Percentiles rank a stretch among this genome's conserved stretches.
phyloP scores from a whole-genome alignment of 2,329 filamentous ascomycete genomes.

The Penicillium occitanis region DNA sequence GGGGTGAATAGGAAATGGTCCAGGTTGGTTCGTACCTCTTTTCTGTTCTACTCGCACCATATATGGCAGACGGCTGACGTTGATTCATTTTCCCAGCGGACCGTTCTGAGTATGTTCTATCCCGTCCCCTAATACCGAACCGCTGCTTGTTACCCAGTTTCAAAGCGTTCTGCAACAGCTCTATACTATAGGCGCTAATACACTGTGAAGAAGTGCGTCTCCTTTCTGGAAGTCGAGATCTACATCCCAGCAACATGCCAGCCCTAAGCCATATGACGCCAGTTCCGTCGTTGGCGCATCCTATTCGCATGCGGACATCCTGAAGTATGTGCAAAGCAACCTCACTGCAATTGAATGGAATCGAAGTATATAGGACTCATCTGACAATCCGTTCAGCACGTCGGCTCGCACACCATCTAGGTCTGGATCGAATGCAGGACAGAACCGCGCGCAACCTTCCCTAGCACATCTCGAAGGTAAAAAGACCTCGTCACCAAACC shows the following conservation, averaged over 20 bases:
- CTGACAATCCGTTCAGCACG: constrained; percentile 5
- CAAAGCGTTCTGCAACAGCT: neutral
- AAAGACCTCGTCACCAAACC: constrained; percentile 57
- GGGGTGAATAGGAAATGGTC: constrained; percentile 81
- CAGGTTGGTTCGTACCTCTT: constrained; percentile 82
- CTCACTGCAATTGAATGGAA: constrained; percentile 4
- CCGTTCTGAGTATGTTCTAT: constrained; percentile 39
- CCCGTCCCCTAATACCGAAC: neutral
- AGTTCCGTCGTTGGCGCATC: constrained; percentile 85
- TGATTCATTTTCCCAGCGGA: constrained; percentile 31
- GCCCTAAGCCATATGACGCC: constrained; percentile 60
- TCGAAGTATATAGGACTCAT: neutral
- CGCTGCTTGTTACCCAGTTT: neutral
- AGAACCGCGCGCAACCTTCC: constrained; percentile 52
- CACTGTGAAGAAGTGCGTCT: constrained; percentile 63
- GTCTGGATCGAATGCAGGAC: constrained; percentile 56
- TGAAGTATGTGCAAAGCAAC: constrained; percentile 65
- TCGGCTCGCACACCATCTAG: constrained; percentile 69
- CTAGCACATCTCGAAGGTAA: constrained; percentile 46
- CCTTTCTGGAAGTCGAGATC: constrained; percentile 77
- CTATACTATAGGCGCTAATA: constrained; percentile 24
- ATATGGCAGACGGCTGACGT: constrained; percentile 27
- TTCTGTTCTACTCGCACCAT: constrained; percentile 21
- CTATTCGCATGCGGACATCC: constrained; percentile 93
- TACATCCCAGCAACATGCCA: constrained; percentile 55